These are phyloP conservation scores for Phytophthora vignae DNA, from an alignment of 352 stramenopile genomes.

Conservation along the genomic window DNA sequence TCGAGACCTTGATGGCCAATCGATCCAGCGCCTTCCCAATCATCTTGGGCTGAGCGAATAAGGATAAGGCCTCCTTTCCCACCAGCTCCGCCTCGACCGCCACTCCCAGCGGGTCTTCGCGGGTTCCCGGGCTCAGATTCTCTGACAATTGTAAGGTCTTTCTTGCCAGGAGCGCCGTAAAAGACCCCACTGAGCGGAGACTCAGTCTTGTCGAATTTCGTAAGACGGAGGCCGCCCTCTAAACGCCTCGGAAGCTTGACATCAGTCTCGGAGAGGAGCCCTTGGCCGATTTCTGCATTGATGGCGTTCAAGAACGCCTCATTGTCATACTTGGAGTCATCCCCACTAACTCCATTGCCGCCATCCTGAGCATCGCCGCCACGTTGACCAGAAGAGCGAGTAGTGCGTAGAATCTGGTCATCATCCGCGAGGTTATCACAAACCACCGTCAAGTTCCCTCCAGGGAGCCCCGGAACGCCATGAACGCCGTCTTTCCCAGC, in stretches of 20 bases:
- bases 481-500: slow-evolving; percentile 8
- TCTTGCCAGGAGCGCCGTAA: neutral
- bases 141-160: neutral
- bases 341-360: neutral
- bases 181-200: neutral
- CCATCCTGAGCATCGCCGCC: neutral
- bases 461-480: slow-evolving; percentile 19
- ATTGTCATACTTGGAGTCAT: neutral
- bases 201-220: neutral
- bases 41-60: neutral
- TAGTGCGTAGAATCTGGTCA: neutral
- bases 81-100: neutral
- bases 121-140: neutral
- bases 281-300: neutral
- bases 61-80: neutral
- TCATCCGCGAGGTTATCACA: slow-evolving; percentile 7
- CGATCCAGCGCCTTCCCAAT: slow-evolving; percentile 5
- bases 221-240: neutral
- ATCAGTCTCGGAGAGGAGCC: neutral
- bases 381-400: slow-evolving; percentile 1
- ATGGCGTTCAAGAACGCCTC: neutral
- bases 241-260: neutral
- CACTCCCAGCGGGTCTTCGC: slow-evolving; percentile 8
- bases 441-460: slow-evolving; percentile 23
- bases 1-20: neutral